Evolutionary conservation across 1,284 basidiomycete genomes (phyloP), one percentile per base, ranked within the genome.

Genomic region (Ustilago nuda): DNA sequence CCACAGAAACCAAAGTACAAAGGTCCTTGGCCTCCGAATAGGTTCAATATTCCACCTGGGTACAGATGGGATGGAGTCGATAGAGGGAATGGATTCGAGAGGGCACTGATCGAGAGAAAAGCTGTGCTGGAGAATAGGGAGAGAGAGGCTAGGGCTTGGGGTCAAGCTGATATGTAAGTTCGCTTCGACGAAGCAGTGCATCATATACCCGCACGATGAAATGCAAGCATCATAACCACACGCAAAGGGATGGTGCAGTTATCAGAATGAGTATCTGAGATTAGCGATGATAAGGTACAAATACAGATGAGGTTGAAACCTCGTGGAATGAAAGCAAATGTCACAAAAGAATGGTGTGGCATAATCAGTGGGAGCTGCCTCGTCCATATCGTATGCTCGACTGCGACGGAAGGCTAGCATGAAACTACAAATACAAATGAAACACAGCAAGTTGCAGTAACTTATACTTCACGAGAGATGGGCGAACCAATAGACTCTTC

Each of bases 81-180:
- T 57, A 90, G 95, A 64, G 91, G 94, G 1, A 99, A 92, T 76
- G 96, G 96, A 1, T 98, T 96, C 77, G 96, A 99, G 88, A 93
- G 92, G 88, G 94, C 94, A 80, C 88, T 78, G 7, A 76, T 85
- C 39, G 71, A 79, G 50, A 56, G 74, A 11, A 77, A 78, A 23
- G 57, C 56, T 32, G 61, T 51, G 27, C 53, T 79, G 30, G 58
- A 36, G 15, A 50, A 54, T 5, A 56, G 70, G n/a, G 67, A 69
- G 33, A 61, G 63, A 19, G 71, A 76, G 52, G 59, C 67, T 2
- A 56, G 69, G 51, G 79, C 76, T 66, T 80, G 72, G 69, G 69
- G 75, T 30, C 71, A 74, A 48, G 65, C 72, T 36, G 78, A 80
- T 43, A 75, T 80, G 71, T 80, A 43, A 59, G 11, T 30, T 6